These are phyloP conservation scores for Penicillium brasilianum DNA, from an alignment of 2,329 filamentous ascomycete species.

Conservation along the genomic window DNA sequence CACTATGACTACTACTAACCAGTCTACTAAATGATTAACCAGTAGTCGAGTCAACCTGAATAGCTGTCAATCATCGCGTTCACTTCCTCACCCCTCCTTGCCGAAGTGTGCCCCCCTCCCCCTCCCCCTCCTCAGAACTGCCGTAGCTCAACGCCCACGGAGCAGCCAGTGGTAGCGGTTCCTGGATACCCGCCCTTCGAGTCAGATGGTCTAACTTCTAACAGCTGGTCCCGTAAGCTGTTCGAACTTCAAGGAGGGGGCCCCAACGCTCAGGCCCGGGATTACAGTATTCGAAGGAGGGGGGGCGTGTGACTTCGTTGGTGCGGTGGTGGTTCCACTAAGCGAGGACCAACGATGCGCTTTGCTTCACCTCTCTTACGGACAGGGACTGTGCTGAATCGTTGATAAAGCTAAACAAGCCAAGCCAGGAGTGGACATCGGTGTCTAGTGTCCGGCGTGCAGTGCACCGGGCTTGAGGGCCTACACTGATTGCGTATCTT, in stretches of 20 bases:
- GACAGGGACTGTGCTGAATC: background rate
- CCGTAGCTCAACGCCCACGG: background rate
- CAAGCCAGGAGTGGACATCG: background rate
- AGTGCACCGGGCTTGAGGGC: background rate
- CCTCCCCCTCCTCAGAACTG: constrained; percentile 10
- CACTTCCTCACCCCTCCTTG: background rate
- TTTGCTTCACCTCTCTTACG: background rate
- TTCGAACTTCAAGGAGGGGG: background rate
- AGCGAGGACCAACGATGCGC: background rate
- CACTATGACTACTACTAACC: background rate
- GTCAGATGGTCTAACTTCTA: constrained; percentile 21
- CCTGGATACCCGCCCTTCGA: constrained; percentile 31
- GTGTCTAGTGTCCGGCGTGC: background rate
- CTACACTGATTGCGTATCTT: background rate
- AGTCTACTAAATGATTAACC: too few relatives aligned
- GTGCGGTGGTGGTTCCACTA: constrained; percentile 6
- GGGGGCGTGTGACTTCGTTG: constrained; percentile 19
- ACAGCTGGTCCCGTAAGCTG: background rate
- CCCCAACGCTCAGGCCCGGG: constrained; percentile 24
- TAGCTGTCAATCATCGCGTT: background rate
- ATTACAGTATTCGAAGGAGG: background rate
- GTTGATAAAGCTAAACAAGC: background rate
- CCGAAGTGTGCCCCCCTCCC: background rate
- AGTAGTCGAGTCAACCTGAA: too few relatives aligned
- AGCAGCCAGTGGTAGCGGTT: constrained; percentile 36